Evolutionary conservation across 108 stramenopile species (phyloP), one percentile per base, ranked within the genome.

Genomic region (Fistulifera pelliculosa): DNA sequence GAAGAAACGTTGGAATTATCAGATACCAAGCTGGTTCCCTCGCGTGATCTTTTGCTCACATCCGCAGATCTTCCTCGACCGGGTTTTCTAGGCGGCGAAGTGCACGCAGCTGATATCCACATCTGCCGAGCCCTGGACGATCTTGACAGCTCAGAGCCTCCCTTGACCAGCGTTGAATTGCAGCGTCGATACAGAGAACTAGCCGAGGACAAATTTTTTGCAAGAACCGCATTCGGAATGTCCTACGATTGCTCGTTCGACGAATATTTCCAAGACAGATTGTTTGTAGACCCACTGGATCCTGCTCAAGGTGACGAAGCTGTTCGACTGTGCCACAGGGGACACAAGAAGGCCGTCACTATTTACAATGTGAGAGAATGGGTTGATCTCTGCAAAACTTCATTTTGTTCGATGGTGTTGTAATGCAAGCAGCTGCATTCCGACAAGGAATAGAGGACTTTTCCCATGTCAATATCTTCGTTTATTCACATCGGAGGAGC

Each of bases 201-300:
- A 2, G 71, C 68, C 2, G 16, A 47, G 3, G 64, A 72, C 41
- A 52, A 58, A 39, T 42, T 38, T 17, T 77, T 77, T 61, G 71
- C 68, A 2, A 43, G 63, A 26, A 23, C 19, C 0, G 76, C 71
- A 1, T 51, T 77, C 12, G 68, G 68, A 39, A 71, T 54, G 49
- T 56, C 43, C 17, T 77, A 66, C 27, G 71, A 73, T 44, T 77
- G 76, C 38, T 69, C 66, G 11, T 77, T 77, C 51, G 53, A 73
- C 17, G 71, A 73, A n/a, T 77, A 77, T 42, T 64, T 77, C 28
- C 67, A 72, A 35, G 71, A 70, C n/a, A 39, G 52, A 31, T 61
- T 55, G 18, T 77, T 77, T 47, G 76, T 77, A 38, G 76, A 77
- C 45, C 76, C 76, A 27, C 54, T 77, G 5, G 76, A 77, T 40